Evolutionary conservation across 2,329 filamentous ascomycete genomes (phyloP).

Genomic region (Colletotrichum filicis): DNA sequence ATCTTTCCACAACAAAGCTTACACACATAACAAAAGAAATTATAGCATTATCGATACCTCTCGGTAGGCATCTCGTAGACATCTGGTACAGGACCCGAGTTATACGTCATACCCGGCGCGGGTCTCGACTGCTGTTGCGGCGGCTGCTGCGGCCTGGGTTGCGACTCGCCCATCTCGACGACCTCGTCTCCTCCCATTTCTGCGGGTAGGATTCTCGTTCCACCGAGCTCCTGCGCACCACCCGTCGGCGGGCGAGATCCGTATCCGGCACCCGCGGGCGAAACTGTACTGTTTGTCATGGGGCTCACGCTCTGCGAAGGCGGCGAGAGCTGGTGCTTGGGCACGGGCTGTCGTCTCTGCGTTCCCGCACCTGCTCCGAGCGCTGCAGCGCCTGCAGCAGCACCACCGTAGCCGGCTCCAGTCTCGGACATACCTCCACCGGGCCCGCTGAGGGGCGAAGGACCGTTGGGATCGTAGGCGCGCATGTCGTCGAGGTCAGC

Average conservation of each 20-base stretch:
- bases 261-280: constrained; percentile 14
- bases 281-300: constrained; percentile 21
- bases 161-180: constrained; percentile 48
- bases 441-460: constrained; percentile 10
- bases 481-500: constrained; percentile 41
- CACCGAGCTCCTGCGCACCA: constrained; percentile 28
- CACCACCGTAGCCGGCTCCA: not conserved
- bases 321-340: constrained; percentile 24
- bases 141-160: constrained; percentile 26
- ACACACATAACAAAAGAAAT: constrained; percentile 3
- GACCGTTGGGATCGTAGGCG: constrained; percentile 51
- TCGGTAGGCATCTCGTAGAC: constrained; percentile 57
- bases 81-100: constrained; percentile 43
- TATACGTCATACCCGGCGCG: constrained; percentile 46
- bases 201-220: constrained; percentile 20
- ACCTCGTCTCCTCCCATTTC: constrained; percentile 37
- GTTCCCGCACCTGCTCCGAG: constrained; percentile 1
- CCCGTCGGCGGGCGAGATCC: constrained; percentile 23
- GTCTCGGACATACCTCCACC: constrained; percentile 27
- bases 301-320: constrained; percentile 29
- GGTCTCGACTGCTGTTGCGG: constrained; percentile 26
- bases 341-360: constrained; percentile 19
- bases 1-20: not conserved
- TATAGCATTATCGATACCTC: constrained; percentile 45
- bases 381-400: not conserved